These are phyloP conservation scores for Toxicodendron radicans DNA, from an alignment of 345 rosid species.

Conservation along the genomic window DNA sequence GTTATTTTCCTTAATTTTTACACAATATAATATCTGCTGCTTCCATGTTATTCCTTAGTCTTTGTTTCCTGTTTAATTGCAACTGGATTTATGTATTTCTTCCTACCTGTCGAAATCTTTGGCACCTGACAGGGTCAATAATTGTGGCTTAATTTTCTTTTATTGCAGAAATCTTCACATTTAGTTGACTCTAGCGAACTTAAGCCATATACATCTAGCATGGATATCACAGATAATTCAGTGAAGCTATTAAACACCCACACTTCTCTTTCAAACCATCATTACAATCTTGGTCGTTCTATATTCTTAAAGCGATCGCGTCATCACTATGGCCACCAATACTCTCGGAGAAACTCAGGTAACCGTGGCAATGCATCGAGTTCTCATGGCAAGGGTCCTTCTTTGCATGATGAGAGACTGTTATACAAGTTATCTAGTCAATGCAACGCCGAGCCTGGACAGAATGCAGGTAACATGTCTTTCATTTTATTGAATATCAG, in stretches of 20 bases:
- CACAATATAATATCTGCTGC: not conserved
- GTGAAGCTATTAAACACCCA: slow-evolving; percentile 35
- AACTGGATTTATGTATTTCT: not conserved
- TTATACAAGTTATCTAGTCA: slow-evolving; percentile 41
- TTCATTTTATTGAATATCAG: not conserved
- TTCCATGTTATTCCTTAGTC: not conserved
- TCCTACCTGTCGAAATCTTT: not conserved
- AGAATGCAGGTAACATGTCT: slow-evolving; percentile 33
- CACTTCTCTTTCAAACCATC: slow-evolving; percentile 36
- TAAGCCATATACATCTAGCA: slow-evolving; percentile 32
- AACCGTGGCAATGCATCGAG: slow-evolving; percentile 42
- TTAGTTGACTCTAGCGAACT: slow-evolving; percentile 31
- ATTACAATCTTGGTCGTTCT: slow-evolving; percentile 44
- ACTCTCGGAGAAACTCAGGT: slow-evolving; percentile 46
- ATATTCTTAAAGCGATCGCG: slow-evolving; percentile 60
- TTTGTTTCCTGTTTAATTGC: not conserved
- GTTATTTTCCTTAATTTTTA: not conserved
- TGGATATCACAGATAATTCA: slow-evolving; percentile 35
- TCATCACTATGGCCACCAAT: slow-evolving; percentile 54
- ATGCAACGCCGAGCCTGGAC: slow-evolving; percentile 29
- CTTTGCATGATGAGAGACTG: slow-evolving; percentile 36
- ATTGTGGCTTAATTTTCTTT: not conserved
- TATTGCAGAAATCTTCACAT: slow-evolving; percentile 39
- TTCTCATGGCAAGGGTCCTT: slow-evolving; percentile 43
- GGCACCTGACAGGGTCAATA: not conserved